Conservation (phyloP, 1,284 basidiomycete species). For the Sporisorium graminicola region DNA sequence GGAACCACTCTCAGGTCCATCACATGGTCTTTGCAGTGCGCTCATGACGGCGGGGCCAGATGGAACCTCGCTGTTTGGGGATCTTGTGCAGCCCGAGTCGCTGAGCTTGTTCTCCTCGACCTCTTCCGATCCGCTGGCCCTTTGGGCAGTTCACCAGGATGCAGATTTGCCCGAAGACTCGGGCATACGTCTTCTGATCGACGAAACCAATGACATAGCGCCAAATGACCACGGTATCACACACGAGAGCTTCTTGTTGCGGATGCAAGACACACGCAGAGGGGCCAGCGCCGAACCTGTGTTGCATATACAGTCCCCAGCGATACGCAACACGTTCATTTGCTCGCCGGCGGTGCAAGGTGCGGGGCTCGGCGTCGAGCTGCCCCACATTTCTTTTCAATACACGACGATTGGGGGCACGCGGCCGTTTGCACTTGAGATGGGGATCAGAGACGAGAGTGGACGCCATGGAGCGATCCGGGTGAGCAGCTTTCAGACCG, state of each 20-base stretch:
- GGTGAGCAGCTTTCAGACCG: conserved; percentile 85
- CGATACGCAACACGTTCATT: conserved; percentile 78
- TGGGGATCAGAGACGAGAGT: conserved; percentile 78
- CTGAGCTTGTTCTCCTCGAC: conserved; percentile 85
- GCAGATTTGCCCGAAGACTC: conserved; percentile 75
- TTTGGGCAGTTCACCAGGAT: conserved; percentile 76
- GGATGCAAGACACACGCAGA: not conserved
- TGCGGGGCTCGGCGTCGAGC: conserved; percentile 76
- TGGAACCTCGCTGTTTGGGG: conserved; percentile 70
- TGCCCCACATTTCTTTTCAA: conserved; percentile 82
- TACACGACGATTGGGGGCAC: conserved; percentile 75
- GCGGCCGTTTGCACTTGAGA: conserved; percentile 80
- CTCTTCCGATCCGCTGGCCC: conserved; percentile 75
- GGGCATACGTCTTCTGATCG: conserved; percentile 77
- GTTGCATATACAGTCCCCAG: conserved; percentile 85
- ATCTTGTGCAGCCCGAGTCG: conserved; percentile 76
- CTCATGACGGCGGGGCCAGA: conserved; percentile 3
- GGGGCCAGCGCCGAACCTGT: conserved; percentile 74
- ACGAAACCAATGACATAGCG: conserved; percentile 74
- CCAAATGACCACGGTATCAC: conserved; percentile 36
- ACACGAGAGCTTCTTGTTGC: conserved; percentile 9
- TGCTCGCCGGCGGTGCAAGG: conserved; percentile 71
- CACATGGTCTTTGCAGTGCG: not conserved
- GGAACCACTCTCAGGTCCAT: not conserved
- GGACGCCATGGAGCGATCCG: conserved; percentile 77